Percentiles rank a stretch among this genome's conserved stretches.
phyloP scores from a whole-genome alignment of 2,329 filamentous ascomycete genomes.

The Bipolaris cookei region DNA sequence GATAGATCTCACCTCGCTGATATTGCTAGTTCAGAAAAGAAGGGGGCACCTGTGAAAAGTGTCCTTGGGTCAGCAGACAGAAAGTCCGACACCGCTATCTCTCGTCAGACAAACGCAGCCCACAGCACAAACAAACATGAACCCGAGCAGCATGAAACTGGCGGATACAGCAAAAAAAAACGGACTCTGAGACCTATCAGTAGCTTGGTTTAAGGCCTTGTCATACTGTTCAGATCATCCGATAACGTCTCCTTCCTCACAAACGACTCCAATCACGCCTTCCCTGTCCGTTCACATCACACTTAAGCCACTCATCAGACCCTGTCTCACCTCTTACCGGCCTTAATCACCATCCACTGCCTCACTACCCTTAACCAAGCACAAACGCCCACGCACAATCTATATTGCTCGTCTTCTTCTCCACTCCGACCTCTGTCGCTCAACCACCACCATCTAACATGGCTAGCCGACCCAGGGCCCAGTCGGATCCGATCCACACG shows the following conservation, averaged over 20 bases:
- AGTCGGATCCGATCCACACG: background rate
- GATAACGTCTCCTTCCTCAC: background rate
- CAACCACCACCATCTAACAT: background rate
- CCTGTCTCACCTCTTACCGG: constrained; percentile 1
- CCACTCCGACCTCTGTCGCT: too few species aligned
- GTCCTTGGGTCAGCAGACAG: background rate
- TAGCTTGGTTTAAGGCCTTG: background rate
- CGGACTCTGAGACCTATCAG: background rate
- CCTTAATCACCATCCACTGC: constrained; percentile 1
- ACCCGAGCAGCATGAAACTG: background rate
- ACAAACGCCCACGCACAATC: background rate
- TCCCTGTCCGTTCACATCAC: background rate
- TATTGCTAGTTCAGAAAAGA: background rate
- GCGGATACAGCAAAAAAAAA: background rate
- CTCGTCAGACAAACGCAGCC: background rate
- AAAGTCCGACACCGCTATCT: background rate
- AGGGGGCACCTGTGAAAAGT: background rate
- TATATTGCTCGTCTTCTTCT: background rate
- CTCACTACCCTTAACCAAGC: background rate
- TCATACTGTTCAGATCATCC: background rate
- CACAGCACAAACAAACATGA: background rate
- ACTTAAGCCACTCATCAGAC: background rate
- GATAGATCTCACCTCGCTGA: too few species aligned
- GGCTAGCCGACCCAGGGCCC: background rate
- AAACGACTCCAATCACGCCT: background rate